phyloP scores from a whole-genome alignment of 2,329 filamentous ascomycete species.

The Calonectria hongkongensis region DNA sequence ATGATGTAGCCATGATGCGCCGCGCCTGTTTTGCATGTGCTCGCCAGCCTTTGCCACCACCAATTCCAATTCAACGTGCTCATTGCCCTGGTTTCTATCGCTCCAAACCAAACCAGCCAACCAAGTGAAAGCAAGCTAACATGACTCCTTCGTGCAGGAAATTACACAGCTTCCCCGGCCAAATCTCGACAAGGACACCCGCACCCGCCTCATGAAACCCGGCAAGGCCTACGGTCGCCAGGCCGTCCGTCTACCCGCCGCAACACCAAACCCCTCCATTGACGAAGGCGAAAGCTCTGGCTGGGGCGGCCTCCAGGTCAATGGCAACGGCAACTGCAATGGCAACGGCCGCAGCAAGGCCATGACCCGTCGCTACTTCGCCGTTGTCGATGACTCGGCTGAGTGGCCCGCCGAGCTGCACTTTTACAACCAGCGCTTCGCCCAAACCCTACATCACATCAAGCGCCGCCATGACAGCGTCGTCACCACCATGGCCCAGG shows the following conservation, averaged over 20 bases:
- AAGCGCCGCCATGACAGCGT: conserved; percentile 97
- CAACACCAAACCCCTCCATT: conserved; percentile 93
- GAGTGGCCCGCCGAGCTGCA: conserved; percentile 96
- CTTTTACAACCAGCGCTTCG: conserved; percentile 94
- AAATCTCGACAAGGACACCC: conserved; percentile 83
- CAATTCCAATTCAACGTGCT: background rate
- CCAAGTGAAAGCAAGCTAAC: conserved; percentile 35
- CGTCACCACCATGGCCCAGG: conserved; percentile 98
- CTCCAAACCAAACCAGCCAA: background rate
- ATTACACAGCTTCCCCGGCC: conserved; percentile 91
- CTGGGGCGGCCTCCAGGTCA: conserved; percentile 67
- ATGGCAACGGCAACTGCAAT: conserved; percentile 70
- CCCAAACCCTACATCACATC: conserved; percentile 92
- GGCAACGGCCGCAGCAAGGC: conserved; percentile 69
- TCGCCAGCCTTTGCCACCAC: background rate
- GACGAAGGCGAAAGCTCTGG: conserved; percentile 86
- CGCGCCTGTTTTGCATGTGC: conserved; percentile 20
- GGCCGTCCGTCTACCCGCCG: conserved; percentile 83
- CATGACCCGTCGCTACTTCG: conserved; percentile 82
- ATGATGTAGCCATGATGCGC: conserved; percentile 22
- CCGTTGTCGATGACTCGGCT: conserved; percentile 88
- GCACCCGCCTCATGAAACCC: conserved; percentile 85
- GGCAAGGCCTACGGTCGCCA: conserved; percentile 73
- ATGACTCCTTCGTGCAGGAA: conserved; percentile 75
- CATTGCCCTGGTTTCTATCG: background rate